These are phyloP conservation scores for Akanthomyces uredinophilus DNA, from an alignment of 2,329 filamentous ascomycete genomes.

Conservation along the genomic window DNA sequence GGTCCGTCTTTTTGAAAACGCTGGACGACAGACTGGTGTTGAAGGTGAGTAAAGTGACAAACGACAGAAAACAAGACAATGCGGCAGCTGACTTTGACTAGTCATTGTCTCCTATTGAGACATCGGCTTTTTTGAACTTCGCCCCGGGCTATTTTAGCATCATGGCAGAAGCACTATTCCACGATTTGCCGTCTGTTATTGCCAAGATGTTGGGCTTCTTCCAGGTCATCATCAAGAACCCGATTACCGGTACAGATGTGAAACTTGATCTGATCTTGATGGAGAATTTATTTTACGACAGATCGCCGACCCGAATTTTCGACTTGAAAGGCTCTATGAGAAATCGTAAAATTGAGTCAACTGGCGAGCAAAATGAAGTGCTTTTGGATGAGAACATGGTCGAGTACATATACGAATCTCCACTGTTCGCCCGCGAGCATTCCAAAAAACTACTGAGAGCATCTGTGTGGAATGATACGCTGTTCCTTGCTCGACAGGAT, in stretches of 20 bases:
- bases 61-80: constrained; percentile 15
- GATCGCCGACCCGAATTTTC: constrained; percentile 81
- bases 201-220: constrained; percentile 99
- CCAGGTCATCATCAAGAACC: constrained; percentile 95
- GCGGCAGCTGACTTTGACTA: constrained; percentile 34
- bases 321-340: constrained; percentile 98
- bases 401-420: constrained; percentile 97
- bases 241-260: constrained; percentile 83
- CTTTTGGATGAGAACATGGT: constrained; percentile 98
- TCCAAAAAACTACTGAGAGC: constrained; percentile 88
- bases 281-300: constrained; percentile 97
- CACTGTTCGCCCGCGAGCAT: constrained; percentile 90
- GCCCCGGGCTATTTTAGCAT: constrained; percentile 96
- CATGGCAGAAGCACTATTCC: constrained; percentile 93
- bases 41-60: constrained; percentile 46
- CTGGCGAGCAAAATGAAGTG: constrained; percentile 93
- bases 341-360: constrained; percentile 94
- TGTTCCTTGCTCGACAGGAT: constrained; percentile 90
- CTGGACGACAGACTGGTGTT: constrained; percentile 90
- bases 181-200: constrained; percentile 91
- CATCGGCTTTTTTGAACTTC: constrained; percentile 88
- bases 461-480: constrained; percentile 94
- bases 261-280: constrained; percentile 92
- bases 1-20: constrained; percentile 95
- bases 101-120: constrained; percentile 84